Evolutionary conservation across 1,284 basidiomycete genomes (phyloP), one percentile per base, ranked within the genome.

Genomic region (Austropuccinia psidii): DNA sequence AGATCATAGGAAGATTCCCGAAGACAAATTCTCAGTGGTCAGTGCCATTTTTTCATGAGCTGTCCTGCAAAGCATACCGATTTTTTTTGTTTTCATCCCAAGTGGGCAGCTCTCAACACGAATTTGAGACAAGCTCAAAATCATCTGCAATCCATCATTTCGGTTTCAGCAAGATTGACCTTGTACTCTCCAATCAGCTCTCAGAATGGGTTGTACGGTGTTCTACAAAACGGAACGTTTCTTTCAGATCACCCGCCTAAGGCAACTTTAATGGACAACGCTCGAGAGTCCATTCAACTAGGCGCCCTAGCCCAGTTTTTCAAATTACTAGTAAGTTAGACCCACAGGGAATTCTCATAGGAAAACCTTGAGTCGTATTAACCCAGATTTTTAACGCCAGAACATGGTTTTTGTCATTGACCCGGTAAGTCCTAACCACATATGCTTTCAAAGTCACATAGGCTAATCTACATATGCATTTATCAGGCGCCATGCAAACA

Each of bases 321-420:
- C 31, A 57, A 37, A 49, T 31, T 54, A 27, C 58, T 70, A 29
- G 67, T 70, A 43, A 33, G 41, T 1, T n/a, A 45, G 41, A n/a
- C n/a, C n/a, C n/a, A n/a, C n/a, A n/a, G 41, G n/a, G 11, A 11
- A n/a, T 11, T 45, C n/a, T 45, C 11, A 11, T n/a, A 45, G 41
- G 41, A 11, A 11, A 11, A 11, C 11, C 41, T 45, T 11, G 11
- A n/a, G n/a, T 11, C 41, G 11, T 11, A 45, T 45, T 11, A 45
- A 11, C 11, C 11, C n/a, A 45, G 11, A 11, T n/a, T 41, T 47
- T 39, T 1, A 9, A 19, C 31, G 15, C n/a, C 15, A 70, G 67
- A 60, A 70, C 60, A 58, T 70, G 11, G 47, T 70, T 31, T 70
- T 70, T 60, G 67, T 70, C 6, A 70, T 70, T 11, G 67, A 70